A percentile compares a stretch with the other conserved stretches of the same genome.
Evolutionary conservation across 1,284 basidiomycete genomes (phyloP).

Genomic region (Pseudozyma hubeiensis): DNA sequence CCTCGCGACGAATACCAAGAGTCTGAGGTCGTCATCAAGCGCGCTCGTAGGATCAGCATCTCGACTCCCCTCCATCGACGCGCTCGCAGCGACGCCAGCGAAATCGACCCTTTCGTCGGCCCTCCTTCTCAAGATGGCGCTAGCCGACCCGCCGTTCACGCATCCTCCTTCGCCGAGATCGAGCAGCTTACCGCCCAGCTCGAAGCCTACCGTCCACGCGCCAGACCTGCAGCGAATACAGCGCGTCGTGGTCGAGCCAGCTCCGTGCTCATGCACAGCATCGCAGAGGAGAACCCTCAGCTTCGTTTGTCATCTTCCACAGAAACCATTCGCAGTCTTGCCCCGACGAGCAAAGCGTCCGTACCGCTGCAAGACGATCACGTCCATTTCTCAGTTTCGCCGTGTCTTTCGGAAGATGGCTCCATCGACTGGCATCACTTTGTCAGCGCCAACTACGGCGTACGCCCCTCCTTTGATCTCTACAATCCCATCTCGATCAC

Average conservation of each 20-base stretch:
- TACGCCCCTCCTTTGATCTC: background rate
- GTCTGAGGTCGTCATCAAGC: slow-evolving; percentile 13
- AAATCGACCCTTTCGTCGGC: slow-evolving; percentile 24
- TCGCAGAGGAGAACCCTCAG: slow-evolving; percentile 26
- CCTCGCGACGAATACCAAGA: slow-evolving; percentile 1
- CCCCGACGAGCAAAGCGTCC: background rate
- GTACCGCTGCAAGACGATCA: slow-evolving; percentile 11
- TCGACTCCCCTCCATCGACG: slow-evolving; percentile 39
- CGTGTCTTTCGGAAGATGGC: slow-evolving; percentile 18
- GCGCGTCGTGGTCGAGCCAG: slow-evolving; percentile 4
- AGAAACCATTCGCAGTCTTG: slow-evolving; percentile 28
- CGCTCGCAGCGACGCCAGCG: slow-evolving; percentile 37
- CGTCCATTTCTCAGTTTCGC: slow-evolving; percentile 25
- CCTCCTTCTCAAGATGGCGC: background rate
- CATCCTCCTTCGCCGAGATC: slow-evolving; percentile 25
- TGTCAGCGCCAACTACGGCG: slow-evolving; percentile 30
- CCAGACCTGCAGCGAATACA: slow-evolving; percentile 7
- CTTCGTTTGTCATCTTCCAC: slow-evolving; percentile 19
- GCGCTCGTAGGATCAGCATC: slow-evolving; percentile 34
- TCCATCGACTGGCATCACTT: slow-evolving; percentile 37
- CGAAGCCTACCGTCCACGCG: slow-evolving; percentile 26
- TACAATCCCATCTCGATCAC: slow-evolving; percentile 18
- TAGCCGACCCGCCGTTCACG: background rate
- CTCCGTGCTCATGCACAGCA: slow-evolving; percentile 29
- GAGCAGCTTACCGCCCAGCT: slow-evolving; percentile 33